Conservation (phyloP, 2,329 filamentous ascomycete species). For the Dothiorella sarmentorum region DNA sequence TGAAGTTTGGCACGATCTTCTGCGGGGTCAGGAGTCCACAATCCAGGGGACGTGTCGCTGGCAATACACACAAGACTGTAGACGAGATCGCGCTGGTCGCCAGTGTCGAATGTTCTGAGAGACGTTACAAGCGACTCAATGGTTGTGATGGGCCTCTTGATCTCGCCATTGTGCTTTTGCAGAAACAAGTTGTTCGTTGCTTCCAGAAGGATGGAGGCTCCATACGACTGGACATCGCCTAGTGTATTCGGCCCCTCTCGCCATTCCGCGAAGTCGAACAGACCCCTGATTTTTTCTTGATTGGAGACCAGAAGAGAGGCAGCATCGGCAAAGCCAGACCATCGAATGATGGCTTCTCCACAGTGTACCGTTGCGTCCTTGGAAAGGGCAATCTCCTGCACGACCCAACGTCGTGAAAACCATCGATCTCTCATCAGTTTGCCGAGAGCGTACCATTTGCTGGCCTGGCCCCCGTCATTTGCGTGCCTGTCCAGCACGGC, state of each 20-base stretch:
- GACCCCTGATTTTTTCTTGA: constrained; percentile 34
- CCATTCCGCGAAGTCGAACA: constrained; percentile 31
- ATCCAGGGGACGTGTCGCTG: too few species aligned
- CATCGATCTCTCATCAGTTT: constrained; percentile 39
- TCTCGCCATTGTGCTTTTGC: background rate
- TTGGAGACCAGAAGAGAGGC: constrained; percentile 40
- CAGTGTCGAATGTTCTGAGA: too few species aligned
- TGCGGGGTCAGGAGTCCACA: too few species aligned
- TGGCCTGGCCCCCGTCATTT: constrained; percentile 2
- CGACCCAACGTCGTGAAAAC: constrained; percentile 42
- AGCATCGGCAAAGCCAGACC: constrained; percentile 39
- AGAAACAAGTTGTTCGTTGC: constrained; percentile 34
- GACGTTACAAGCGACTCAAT: too few species aligned
- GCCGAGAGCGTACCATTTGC: constrained; percentile 33
- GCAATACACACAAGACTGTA: too few species aligned
- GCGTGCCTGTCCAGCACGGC: constrained; percentile 7
- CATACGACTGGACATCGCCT: constrained; percentile 35
- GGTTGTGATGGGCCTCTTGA: constrained; percentile 20
- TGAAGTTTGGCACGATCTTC: too few species aligned
- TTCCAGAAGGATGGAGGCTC: constrained; percentile 37
- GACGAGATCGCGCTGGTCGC: too few species aligned
- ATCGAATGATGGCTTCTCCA: constrained; percentile 34
- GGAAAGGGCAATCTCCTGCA: constrained; percentile 43
- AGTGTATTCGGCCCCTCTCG: constrained; percentile 31
- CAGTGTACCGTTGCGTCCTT: constrained; percentile 36